Evolutionary conservation across 176 grass and related monocot genomes (phyloP).

Genomic region (Cenchrus purpureus): DNA sequence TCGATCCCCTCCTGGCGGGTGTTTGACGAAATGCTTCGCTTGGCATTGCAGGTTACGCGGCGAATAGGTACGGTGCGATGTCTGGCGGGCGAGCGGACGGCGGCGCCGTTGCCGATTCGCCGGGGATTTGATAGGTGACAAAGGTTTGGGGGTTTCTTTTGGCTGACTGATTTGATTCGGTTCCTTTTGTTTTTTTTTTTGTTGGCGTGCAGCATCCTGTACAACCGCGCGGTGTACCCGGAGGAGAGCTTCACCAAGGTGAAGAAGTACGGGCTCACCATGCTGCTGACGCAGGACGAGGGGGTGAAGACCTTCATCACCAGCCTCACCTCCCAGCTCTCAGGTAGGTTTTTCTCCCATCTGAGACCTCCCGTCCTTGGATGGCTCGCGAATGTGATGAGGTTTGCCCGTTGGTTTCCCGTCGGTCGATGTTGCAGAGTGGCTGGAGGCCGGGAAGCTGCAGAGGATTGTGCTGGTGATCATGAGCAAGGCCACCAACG

Average conservation of each 20-base stretch:
- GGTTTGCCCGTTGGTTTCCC: background rate
- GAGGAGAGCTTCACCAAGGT: constrained; percentile 95
- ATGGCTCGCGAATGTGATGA: background rate
- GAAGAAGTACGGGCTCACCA: constrained; percentile 96
- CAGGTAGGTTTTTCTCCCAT: constrained; percentile 20
- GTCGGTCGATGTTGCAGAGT: constrained; percentile 51
- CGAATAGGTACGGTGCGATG: constrained; percentile 66
- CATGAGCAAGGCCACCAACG: constrained; percentile 87
- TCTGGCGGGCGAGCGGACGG: background rate
- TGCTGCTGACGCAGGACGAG: constrained; percentile 91
- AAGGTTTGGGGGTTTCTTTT: background rate
- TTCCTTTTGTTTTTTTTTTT: background rate
- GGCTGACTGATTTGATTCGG: background rate
- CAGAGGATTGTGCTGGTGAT: constrained; percentile 94
- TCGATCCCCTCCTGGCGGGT: background rate
- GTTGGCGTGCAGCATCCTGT: constrained; percentile 71
- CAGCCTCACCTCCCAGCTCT: constrained; percentile 80
- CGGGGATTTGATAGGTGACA: background rate
- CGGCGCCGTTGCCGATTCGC: background rate
- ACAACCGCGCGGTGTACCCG: constrained; percentile 90
- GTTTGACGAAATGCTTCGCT: constrained; percentile 41
- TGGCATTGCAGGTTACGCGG: constrained; percentile 82
- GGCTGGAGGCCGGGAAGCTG: constrained; percentile 88
- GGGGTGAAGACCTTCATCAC: constrained; percentile 80
- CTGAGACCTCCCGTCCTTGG: background rate